Percentiles rank a stretch among this genome's conserved stretches.
Conservation (phyloP, 2,329 filamentous ascomycete genomes). For the Colletotrichum liriopes region DNA sequence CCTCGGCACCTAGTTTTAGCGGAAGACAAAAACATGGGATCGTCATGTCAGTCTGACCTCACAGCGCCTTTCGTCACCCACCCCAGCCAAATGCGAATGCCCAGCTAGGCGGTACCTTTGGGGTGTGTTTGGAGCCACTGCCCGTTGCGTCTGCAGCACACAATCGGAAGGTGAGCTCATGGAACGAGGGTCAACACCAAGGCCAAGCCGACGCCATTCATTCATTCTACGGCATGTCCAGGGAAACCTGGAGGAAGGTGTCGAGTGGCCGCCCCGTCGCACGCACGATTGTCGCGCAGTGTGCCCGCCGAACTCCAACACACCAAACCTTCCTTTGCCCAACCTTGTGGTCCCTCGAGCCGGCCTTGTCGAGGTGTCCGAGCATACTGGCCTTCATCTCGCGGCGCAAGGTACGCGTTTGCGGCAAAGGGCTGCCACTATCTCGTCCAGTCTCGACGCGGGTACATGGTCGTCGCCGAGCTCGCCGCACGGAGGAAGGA, state of each 20-base stretch:
- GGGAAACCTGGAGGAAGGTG: not conserved
- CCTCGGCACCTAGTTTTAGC: constrained; percentile 34
- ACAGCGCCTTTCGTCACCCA: constrained; percentile 21
- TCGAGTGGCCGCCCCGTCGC: not conserved
- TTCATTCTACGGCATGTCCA: not conserved
- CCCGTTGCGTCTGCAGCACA: not conserved
- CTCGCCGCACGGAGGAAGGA: not conserved
- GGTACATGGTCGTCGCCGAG: constrained; percentile 1
- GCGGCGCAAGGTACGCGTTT: constrained; percentile 5
- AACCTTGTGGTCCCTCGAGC: not conserved
- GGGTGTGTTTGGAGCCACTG: too few species aligned
- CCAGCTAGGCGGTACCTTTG: not conserved
- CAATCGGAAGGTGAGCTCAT: not conserved
- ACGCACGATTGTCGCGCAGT: not conserved
- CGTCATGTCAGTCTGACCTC: constrained; percentile 42
- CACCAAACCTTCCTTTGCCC: not conserved
- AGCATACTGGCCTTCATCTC: constrained; percentile 9
- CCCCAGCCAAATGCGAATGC: not conserved
- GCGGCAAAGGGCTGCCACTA: not conserved
- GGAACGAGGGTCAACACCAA: not conserved
- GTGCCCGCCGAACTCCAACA: not conserved
- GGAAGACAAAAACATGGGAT: constrained; percentile 26
- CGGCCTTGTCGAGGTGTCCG: constrained; percentile 5
- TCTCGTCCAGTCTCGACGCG: constrained; percentile 9
- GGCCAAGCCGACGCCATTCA: not conserved